These are phyloP conservation scores for Amylostereum chailletii DNA, from an alignment of 1,284 basidiomycete species.

Conservation along the genomic window DNA sequence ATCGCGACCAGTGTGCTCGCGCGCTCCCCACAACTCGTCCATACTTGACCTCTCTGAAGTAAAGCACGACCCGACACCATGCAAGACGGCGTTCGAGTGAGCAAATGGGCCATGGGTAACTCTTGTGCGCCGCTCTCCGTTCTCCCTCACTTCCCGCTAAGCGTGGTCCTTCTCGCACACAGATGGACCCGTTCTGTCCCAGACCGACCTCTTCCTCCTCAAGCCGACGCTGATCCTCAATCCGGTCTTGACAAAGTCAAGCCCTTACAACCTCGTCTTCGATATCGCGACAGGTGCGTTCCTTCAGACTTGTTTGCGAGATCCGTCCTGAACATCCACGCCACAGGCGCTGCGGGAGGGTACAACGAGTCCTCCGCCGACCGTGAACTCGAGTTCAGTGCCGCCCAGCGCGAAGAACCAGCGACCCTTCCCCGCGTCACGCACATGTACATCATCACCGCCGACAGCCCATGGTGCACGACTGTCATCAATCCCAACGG, in stretches of 20 bases:
- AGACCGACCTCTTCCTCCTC: constrained; percentile 70
- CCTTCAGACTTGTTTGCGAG: neutral
- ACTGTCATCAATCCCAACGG: constrained; percentile 63
- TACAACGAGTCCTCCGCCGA: constrained; percentile 50
- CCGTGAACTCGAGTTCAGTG: constrained; percentile 47
- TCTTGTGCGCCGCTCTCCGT: constrained; percentile 10
- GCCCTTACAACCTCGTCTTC: constrained; percentile 60
- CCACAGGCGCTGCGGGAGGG: constrained; percentile 48
- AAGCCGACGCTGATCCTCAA: constrained; percentile 57
- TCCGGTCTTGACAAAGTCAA: constrained; percentile 52
- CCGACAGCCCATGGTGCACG: constrained; percentile 71
- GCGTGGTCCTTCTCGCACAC: constrained; percentile 1
- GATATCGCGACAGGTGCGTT: constrained; percentile 53
- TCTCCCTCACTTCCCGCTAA: too few relatives aligned
- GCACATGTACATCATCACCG: constrained; percentile 66
- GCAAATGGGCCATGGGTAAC: constrained; percentile 15
- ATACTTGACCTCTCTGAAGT: too few relatives aligned
- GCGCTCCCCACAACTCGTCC: too few relatives aligned
- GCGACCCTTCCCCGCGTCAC: constrained; percentile 72
- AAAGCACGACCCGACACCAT: too few relatives aligned
- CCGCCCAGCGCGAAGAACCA: constrained; percentile 58
- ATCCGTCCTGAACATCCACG: constrained; percentile 2
- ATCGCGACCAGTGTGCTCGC: too few relatives aligned
- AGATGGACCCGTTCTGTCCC: constrained; percentile 72
- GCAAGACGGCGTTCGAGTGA: constrained; percentile 7